phyloP scores from a whole-genome alignment of 2,329 filamentous ascomycete genomes.

The Fusarium compactum region DNA sequence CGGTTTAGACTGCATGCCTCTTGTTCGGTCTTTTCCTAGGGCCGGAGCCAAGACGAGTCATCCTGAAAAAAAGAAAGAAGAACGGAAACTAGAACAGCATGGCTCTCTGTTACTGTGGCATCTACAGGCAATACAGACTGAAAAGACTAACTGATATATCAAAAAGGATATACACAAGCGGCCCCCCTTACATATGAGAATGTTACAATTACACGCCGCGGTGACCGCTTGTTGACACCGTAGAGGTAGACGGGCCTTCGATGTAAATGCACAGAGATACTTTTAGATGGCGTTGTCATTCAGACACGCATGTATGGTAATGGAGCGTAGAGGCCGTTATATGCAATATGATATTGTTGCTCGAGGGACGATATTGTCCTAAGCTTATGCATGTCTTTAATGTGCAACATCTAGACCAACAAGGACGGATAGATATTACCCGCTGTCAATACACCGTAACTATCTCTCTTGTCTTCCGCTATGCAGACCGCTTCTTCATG shows the following conservation, averaged over 20 bases:
- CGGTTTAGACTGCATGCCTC: not conserved
- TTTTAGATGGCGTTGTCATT: not conserved
- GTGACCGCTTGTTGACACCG: not conserved
- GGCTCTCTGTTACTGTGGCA: not conserved
- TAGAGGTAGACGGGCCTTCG: not conserved
- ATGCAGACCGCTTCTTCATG: conserved; percentile 13
- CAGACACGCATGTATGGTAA: not conserved
- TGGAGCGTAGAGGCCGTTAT: not conserved
- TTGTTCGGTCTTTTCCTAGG: not conserved
- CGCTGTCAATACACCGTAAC: conserved; percentile 4
- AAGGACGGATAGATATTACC: not conserved
- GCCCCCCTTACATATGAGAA: not conserved
- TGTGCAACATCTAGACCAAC: conserved; percentile 20
- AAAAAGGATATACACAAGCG: not conserved
- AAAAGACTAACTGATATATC: not conserved
- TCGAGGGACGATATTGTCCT: conserved; percentile 20
- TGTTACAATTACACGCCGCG: not conserved
- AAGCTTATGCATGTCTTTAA: conserved; percentile 25
- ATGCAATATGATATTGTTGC: conserved; percentile 4
- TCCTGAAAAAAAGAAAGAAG: not conserved
- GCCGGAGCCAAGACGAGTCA: not conserved
- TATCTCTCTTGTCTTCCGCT: not conserved
- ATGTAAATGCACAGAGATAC: not conserved
- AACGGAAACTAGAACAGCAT: not conserved
- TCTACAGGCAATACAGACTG: not conserved